Evolutionary conservation across 2,329 filamentous ascomycete genomes (phyloP).

Genomic region (Colletotrichum scovillei): DNA sequence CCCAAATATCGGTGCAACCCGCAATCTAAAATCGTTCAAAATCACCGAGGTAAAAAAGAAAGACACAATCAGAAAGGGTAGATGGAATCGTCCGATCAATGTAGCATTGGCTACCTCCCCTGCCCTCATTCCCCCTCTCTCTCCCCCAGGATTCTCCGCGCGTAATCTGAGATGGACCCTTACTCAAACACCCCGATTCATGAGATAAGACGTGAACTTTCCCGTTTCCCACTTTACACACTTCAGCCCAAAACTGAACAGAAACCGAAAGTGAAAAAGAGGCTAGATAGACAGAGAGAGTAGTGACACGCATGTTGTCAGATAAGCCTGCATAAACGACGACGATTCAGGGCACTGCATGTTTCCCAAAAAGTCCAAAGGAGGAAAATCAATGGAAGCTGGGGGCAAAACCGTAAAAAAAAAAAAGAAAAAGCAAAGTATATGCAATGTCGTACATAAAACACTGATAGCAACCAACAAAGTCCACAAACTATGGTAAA

Average conservation of each 20-base stretch:
- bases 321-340: background rate
- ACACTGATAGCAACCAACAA: background rate
- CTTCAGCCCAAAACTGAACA: background rate
- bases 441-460: background rate
- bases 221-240: background rate
- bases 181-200: background rate
- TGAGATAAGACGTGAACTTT: background rate
- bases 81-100: background rate
- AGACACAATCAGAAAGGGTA: background rate
- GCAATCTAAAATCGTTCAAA: background rate
- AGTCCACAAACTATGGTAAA: background rate
- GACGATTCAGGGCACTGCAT: background rate
- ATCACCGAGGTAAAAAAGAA: background rate
- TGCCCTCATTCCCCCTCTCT: no score
- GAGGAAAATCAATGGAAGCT: background rate
- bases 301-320: background rate
- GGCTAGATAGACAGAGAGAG: background rate
- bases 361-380: background rate
- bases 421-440: background rate
- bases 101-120: background rate
- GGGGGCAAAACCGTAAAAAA: background rate
- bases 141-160: background rate
- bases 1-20: background rate
- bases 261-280: background rate
- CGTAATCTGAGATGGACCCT: background rate